These are phyloP conservation scores for Chaetomiaceae sp. DNA, from an alignment of 2,329 filamentous ascomycete species.

Conservation along the genomic window DNA sequence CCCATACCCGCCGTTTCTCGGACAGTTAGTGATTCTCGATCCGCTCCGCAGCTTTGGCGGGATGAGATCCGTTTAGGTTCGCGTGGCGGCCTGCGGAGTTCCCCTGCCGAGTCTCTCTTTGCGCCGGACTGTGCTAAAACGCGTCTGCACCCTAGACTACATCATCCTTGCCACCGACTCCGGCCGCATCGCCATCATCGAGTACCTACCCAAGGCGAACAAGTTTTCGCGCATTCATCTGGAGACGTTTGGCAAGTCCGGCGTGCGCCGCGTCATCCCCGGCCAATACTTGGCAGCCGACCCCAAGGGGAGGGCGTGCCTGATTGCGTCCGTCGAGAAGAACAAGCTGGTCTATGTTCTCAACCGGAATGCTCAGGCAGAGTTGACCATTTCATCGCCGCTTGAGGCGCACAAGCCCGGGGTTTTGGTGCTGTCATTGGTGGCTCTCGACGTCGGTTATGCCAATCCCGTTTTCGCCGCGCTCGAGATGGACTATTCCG, in stretches of 20 bases:
- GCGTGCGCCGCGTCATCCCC: slow-evolving; percentile 84
- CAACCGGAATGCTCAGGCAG: slow-evolving; percentile 89
- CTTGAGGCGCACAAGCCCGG: slow-evolving; percentile 93
- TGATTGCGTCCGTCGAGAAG: slow-evolving; percentile 93
- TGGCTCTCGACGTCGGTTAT: slow-evolving; percentile 89
- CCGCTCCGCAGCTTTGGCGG: slow-evolving; percentile 23
- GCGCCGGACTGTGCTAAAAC: slow-evolving; percentile 24
- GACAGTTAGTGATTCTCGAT: slow-evolving; percentile 68
- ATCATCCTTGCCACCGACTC: slow-evolving; percentile 95
- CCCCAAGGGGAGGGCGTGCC: slow-evolving; percentile 88
- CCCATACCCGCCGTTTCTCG: slow-evolving; percentile 30
- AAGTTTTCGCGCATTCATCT: slow-evolving; percentile 84
- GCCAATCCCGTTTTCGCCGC: slow-evolving; percentile 95
- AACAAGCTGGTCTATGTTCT: slow-evolving; percentile 99
- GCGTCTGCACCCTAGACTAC: slow-evolving; percentile 60
- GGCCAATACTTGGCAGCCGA: slow-evolving; percentile 95
- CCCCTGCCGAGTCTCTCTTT: slow-evolving; percentile 19
- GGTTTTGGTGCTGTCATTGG: slow-evolving; percentile 80
- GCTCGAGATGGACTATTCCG: slow-evolving; percentile 87
- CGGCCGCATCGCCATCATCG: slow-evolving; percentile 86
- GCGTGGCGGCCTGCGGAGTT: slow-evolving; percentile 11
- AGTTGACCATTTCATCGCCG: slow-evolving; percentile 93
- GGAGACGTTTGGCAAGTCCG: slow-evolving; percentile 98
- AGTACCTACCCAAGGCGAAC: slow-evolving; percentile 82
- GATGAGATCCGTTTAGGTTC: slow-evolving; percentile 15